phyloP scores from a whole-genome alignment of 2,329 filamentous ascomycete genomes.

The Colletotrichum scovillei region DNA sequence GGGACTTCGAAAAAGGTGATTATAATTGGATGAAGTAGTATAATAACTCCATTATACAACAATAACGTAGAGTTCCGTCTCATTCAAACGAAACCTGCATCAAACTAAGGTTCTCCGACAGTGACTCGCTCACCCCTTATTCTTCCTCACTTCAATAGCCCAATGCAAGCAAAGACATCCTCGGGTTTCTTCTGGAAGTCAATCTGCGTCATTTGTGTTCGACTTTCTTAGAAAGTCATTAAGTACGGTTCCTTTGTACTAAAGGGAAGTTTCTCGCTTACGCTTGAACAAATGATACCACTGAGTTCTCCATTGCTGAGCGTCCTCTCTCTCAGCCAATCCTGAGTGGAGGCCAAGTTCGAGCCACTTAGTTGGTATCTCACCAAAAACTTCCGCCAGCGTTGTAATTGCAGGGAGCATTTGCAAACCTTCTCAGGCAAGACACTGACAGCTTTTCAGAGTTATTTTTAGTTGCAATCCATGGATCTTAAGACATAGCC shows the following conservation, averaged over 20 bases:
- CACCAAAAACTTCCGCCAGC: too few relatives aligned
- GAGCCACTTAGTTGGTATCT: too few relatives aligned
- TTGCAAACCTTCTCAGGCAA: too few relatives aligned
- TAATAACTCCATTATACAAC: fast-evolving
- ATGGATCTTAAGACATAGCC: too few relatives aligned
- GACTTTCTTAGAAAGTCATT: fast-evolving
- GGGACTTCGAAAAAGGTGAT: not conserved
- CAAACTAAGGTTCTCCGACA: not conserved
- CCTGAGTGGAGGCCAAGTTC: too few relatives aligned
- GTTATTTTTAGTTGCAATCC: too few relatives aligned
- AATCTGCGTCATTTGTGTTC: not conserved
- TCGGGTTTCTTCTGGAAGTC: not conserved
- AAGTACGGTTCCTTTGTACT: not conserved
- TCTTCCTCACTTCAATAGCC: not conserved
- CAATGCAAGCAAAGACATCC: not conserved
- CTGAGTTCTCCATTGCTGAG: too few relatives aligned
- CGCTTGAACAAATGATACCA: too few relatives aligned
- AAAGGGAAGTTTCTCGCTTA: not conserved
- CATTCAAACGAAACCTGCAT: not conserved
- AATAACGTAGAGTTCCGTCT: not conserved
- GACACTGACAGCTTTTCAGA: too few relatives aligned
- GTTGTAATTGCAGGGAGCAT: too few relatives aligned
- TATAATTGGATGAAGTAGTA: fast-evolving
- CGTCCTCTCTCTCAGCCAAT: too few relatives aligned
- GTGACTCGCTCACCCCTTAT: not conserved